Conservation (phyloP, 306 rosid species). For the Purshia tridentata region DNA sequence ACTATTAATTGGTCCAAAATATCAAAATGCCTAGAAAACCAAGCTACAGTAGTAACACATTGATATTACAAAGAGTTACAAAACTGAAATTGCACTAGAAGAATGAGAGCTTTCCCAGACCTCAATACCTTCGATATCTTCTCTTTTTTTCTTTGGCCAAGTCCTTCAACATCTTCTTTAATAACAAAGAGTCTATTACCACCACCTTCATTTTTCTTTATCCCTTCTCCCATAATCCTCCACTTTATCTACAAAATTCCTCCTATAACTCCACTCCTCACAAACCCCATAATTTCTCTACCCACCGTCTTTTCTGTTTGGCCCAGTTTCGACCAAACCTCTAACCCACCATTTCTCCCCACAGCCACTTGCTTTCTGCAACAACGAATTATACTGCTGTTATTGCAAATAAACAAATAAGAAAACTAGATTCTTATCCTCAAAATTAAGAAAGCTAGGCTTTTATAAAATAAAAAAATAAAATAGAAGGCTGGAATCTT, state of each 20-base stretch:
- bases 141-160: no score
- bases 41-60: not conserved
- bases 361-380: constrained; percentile 66
- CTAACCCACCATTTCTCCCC: constrained; percentile 71
- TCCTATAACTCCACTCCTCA: constrained; percentile 49
- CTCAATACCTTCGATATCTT: constrained; percentile 88
- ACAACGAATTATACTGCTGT: constrained; percentile 45
- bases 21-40: not conserved
- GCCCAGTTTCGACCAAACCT: constrained; percentile 72
- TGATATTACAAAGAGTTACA: constrained; percentile 6
- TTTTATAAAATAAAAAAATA: no score
- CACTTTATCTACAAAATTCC: constrained; percentile 73
- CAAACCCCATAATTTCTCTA: constrained; percentile 26
- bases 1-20: not conserved
- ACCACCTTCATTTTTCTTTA: constrained; percentile 77
- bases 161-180: constrained; percentile 71
- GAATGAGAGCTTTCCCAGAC: constrained; percentile 87
- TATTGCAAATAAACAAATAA: no score
- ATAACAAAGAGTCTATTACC: constrained; percentile 79
- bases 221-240: constrained; percentile 69
- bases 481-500: no score
- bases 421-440: no score
- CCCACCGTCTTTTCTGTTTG: constrained; percentile 25
- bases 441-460: no score
- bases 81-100: constrained; percentile 33